Percentiles rank a stretch among this genome's conserved stretches.
These are phyloP conservation scores for Aspergillus ostianus DNA, from an alignment of 495 filamentous ascomycete species.

Conservation along the genomic window DNA sequence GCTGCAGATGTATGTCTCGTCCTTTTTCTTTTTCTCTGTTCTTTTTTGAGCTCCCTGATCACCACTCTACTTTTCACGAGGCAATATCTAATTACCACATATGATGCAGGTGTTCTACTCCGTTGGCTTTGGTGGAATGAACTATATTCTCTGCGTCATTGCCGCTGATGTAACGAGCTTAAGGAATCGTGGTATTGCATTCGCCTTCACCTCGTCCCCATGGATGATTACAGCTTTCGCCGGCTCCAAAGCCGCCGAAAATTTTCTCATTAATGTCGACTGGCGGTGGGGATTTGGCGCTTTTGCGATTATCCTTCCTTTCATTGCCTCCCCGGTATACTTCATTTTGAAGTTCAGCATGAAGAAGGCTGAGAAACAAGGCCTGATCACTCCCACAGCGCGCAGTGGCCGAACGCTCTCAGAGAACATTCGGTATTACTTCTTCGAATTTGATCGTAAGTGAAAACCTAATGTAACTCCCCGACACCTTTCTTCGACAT, in stretches of 20 bases:
- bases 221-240: constrained; percentile 43
- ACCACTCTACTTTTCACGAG: neutral
- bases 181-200: constrained; percentile 57
- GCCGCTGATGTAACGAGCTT: constrained; percentile 60
- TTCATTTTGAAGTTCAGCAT: constrained; percentile 49
- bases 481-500: neutral
- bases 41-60: neutral
- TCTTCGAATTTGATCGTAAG: constrained; percentile 57
- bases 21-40: no score
- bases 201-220: constrained; percentile 58
- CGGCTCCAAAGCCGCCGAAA: constrained; percentile 26
- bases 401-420: constrained; percentile 35
- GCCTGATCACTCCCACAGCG: constrained; percentile 28
- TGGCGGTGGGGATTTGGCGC: constrained; percentile 62
- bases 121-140: constrained; percentile 54
- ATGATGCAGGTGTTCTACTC: constrained; percentile 43
- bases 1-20: constrained; percentile 40
- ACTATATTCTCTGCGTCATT: constrained; percentile 56
- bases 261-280: constrained; percentile 47
- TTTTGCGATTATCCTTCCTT: constrained; percentile 56
- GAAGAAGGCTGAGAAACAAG: constrained; percentile 50
- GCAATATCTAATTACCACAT: neutral
- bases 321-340: constrained; percentile 49
- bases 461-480: neutral
- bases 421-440: constrained; percentile 48